Evolutionary conservation across 352 stramenopile species (phyloP).

Genomic region (Pythium brachiatum): DNA sequence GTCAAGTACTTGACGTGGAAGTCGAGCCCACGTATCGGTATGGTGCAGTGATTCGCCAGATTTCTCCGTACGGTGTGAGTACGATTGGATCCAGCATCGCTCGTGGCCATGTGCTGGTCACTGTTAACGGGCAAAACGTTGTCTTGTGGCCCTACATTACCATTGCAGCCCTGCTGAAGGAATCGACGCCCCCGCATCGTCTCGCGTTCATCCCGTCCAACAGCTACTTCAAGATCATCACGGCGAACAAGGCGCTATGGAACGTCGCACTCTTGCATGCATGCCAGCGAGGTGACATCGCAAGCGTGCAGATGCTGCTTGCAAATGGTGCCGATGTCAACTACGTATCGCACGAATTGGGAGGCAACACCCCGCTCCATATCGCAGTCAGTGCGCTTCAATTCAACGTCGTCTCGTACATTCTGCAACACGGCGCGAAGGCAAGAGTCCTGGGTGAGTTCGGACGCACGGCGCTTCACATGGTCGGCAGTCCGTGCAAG

Average conservation of each 20-base stretch:
- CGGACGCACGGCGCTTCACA: slow-evolving; percentile 72
- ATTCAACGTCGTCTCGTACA: slow-evolving; percentile 85
- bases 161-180: slow-evolving; percentile 59
- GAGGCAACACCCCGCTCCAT: slow-evolving; percentile 76
- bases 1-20: slow-evolving; percentile 76
- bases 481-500: slow-evolving; percentile 69
- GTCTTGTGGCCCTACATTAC: slow-evolving; percentile 82
- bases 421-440: slow-evolving; percentile 84
- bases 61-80: slow-evolving; percentile 68
- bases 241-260: slow-evolving; percentile 84
- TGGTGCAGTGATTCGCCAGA: slow-evolving; percentile 73
- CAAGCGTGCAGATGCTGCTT: slow-evolving; percentile 85
- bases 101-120: slow-evolving; percentile 79
- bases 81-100: slow-evolving; percentile 72
- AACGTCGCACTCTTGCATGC: slow-evolving; percentile 88
- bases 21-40: slow-evolving; percentile 83
- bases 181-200: slow-evolving; percentile 67
- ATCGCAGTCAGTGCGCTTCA: slow-evolving; percentile 78
- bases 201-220: slow-evolving; percentile 81
- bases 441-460: slow-evolving; percentile 66
- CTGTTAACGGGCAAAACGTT: slow-evolving; percentile 85
- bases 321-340: slow-evolving; percentile 87
- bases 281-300: slow-evolving; percentile 80
- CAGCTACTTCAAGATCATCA: slow-evolving; percentile 88
- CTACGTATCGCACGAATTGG: slow-evolving; percentile 80